Evolutionary conservation across 768 basidiomycete species (phyloP).

Genomic region (Termitomyces sp.): DNA sequence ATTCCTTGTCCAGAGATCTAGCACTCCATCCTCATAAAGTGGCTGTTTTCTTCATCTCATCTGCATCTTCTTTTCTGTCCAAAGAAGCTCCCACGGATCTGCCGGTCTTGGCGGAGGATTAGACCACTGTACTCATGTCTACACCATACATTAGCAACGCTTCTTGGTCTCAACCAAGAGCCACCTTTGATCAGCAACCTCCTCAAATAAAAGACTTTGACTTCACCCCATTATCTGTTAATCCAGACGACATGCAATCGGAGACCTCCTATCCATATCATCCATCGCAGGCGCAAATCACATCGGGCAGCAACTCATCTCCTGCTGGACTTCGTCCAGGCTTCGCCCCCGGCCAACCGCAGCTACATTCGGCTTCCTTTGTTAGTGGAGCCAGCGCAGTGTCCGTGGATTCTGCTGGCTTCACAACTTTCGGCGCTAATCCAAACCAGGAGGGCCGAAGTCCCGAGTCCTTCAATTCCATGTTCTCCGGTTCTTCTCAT

Average conservation of each 20-base stretch:
- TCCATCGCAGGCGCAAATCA: slow-evolving; percentile 9
- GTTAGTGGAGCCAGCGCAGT: background rate
- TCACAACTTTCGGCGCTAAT: slow-evolving; percentile 4
- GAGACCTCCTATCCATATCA: slow-evolving; percentile 9
- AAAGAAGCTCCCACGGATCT: slow-evolving; percentile 1
- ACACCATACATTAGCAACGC: slow-evolving; percentile 9
- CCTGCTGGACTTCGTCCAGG: slow-evolving; percentile 6
- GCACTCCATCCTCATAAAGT: background rate
- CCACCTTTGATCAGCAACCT: slow-evolving; percentile 7
- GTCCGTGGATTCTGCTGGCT: slow-evolving; percentile 1
- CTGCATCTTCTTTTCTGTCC: slow-evolving; percentile 2
- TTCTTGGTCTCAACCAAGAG: slow-evolving; percentile 15
- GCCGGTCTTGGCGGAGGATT: slow-evolving; percentile 14
- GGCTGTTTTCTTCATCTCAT: background rate
- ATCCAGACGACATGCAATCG: slow-evolving; percentile 8
- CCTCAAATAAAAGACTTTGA: slow-evolving; percentile 13
- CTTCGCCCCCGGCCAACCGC: slow-evolving; percentile 4
- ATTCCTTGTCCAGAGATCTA: background rate
- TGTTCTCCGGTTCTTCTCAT: slow-evolving; percentile 6
- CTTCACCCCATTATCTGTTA: slow-evolving; percentile 7
- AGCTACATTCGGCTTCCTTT: slow-evolving; percentile 7
- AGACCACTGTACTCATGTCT: slow-evolving; percentile 7
- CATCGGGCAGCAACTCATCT: slow-evolving; percentile 3
- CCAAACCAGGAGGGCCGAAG: slow-evolving; percentile 5
- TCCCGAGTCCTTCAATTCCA: slow-evolving; percentile 7